Base-by-base conservation (phyloP, 2,329 filamentous ascomycete species). In the Huntiella moniliformis region DNA sequence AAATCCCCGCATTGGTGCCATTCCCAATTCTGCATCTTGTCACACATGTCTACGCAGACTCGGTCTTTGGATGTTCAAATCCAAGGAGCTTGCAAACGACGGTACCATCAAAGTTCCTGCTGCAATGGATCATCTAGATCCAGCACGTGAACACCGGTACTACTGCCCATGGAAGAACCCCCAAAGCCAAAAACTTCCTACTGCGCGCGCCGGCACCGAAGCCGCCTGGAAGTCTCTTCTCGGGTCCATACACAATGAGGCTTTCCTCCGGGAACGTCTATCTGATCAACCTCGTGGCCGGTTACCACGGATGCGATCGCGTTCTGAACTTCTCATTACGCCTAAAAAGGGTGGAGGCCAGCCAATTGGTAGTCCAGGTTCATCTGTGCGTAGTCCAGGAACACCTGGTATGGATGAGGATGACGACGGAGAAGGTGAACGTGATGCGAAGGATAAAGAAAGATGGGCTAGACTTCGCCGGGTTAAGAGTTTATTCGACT, bases 61-160 rank as follows among this genome's bases (percentile, higher is more conserved):
- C 0, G 91, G 91, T 0, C 68, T 98, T 2, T 98, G 91, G 91
- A 80, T 98, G 67, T 96, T 93, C 59, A 81, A 77, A 56, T 79
- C 77, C 59, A 86, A 79, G 60, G 73, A 74, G 54, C 71, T 80
- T 28, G 70, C 74, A 48, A 63, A 65, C 1, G 60, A 63, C 12
- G 68, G 67, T 0, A 61, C 68, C 33, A 62, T 77, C 7, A 60
- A 78, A 8, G 66, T 71, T 4, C 69, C 71, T 1, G 71, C 77
- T 2, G 70, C 72, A 1, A 78, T 82, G 68, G 71, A 74, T 52
- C 66, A 73, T 47, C 67, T 91, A 1, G 77, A 88, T 55, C 74
- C 77, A 4, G 61, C 79, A 2, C 68, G 70, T 4, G 80, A 87
- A 58, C 83, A 91, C 59, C 74, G 84, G 51, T 82, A 84, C 55